These are phyloP conservation scores for Botrytis pseudocinerea DNA, from an alignment of 2,329 filamentous ascomycete genomes.

Conservation along the genomic window DNA sequence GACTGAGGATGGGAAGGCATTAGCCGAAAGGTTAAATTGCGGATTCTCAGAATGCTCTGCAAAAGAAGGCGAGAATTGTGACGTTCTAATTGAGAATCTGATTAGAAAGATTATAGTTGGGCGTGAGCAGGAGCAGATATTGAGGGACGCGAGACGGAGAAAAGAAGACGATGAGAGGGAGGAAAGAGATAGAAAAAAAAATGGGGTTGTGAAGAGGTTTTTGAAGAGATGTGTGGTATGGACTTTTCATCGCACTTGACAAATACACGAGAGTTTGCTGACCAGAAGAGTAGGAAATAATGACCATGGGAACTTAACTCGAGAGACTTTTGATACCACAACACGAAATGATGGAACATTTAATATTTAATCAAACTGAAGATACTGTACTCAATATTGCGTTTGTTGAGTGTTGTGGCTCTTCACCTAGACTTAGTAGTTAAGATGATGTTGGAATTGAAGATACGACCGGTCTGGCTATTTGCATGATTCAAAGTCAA, in stretches of 20 bases:
- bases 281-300: neutral
- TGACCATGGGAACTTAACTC: neutral
- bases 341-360: neutral
- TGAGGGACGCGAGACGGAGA: neutral
- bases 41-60: slow-evolving; percentile 14
- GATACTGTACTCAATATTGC: neutral
- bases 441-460: neutral
- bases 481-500: neutral
- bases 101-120: neutral
- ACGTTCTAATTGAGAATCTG: slow-evolving; percentile 1
- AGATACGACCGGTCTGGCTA: neutral
- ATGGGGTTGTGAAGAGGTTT: slow-evolving; percentile 5
- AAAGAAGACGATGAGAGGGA: slow-evolving; percentile 1
- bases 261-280: neutral
- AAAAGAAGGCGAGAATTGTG: slow-evolving; percentile 10
- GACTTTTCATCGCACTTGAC: neutral
- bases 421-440: neutral
- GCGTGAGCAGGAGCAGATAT: neutral
- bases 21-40: slow-evolving; percentile 8
- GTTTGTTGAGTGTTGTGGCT: neutral
- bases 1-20: neutral
- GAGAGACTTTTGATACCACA: neutral
- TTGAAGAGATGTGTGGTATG: slow-evolving; percentile 8
- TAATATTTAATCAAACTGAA: neutral
- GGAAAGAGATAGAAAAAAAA: neutral